These are phyloP conservation scores for Glycine tomentella DNA, from an alignment of 306 rosid species.

Conservation along the genomic window DNA sequence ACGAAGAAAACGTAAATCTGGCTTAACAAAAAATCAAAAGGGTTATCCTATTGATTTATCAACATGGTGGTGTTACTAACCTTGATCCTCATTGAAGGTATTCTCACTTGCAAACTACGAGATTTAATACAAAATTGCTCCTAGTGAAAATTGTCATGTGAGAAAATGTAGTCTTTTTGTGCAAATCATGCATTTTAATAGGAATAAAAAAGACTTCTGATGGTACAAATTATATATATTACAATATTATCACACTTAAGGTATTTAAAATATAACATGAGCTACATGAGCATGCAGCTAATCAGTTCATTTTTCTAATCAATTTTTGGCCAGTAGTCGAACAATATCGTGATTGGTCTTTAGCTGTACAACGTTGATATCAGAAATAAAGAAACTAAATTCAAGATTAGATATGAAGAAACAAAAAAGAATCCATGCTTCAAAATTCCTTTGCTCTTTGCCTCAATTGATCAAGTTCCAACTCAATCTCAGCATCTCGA, in stretches of 20 bases:
- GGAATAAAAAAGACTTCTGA: slow-evolving; percentile 18
- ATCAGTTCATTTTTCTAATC: slow-evolving; percentile 28
- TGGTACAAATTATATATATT: slow-evolving; percentile 2
- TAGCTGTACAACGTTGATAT: slow-evolving; percentile 56
- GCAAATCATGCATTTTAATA: slow-evolving; percentile 18
- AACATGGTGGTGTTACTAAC: slow-evolving; percentile 11
- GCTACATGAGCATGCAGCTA: slow-evolving; percentile 40
- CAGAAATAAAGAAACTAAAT: slow-evolving; percentile 41
- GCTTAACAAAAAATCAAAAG: background rate
- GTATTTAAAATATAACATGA: slow-evolving; percentile 18
- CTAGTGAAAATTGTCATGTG: too few relatives aligned
- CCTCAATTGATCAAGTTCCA: slow-evolving; percentile 82
- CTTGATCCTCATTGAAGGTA: slow-evolving; percentile 23
- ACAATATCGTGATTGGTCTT: slow-evolving; percentile 44
- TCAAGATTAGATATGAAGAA: slow-evolving; percentile 34
- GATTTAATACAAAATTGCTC: background rate
- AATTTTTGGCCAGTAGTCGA: slow-evolving; percentile 31
- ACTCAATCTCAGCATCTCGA: slow-evolving; percentile 83
- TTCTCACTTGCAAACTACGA: slow-evolving; percentile 24
- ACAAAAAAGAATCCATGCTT: slow-evolving; percentile 31
- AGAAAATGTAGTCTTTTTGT: background rate
- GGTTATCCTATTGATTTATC: background rate
- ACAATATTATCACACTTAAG: slow-evolving; percentile 25
- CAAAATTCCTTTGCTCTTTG: slow-evolving; percentile 74
- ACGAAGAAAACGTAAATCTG: background rate